phyloP scores from a whole-genome alignment of 352 stramenopile genomes.

The Phytopythium sindhum region DNA sequence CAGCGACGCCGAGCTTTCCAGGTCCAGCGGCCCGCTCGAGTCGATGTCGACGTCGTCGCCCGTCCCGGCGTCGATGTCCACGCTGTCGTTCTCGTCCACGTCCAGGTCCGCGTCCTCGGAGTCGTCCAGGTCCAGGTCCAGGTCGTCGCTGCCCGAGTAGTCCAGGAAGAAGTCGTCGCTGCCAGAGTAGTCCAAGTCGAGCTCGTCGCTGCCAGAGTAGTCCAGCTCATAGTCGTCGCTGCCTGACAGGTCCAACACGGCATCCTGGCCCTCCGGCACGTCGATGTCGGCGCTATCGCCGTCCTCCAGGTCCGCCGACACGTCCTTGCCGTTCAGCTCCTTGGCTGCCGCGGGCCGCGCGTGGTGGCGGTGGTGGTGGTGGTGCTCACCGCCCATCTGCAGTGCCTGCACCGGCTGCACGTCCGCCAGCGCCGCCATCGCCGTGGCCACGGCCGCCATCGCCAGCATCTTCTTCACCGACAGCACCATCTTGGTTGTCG shows the following conservation, averaged over 20 bases:
- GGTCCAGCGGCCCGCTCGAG: slow-evolving; percentile 16
- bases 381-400: slow-evolving; percentile 27
- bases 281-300: slow-evolving; percentile 23
- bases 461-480: slow-evolving; percentile 34
- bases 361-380: slow-evolving; percentile 27
- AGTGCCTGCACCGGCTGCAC: slow-evolving; percentile 16
- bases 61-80: slow-evolving; percentile 26
- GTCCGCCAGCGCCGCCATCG: slow-evolving; percentile 19
- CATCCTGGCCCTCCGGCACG: slow-evolving; percentile 14
- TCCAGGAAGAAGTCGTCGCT: slow-evolving; percentile 18
- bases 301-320: slow-evolving; percentile 12
- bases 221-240: slow-evolving; percentile 17
- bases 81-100: slow-evolving; percentile 18
- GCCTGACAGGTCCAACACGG: slow-evolving; percentile 18
- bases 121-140: slow-evolving; percentile 23
- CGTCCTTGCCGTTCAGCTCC: slow-evolving; percentile 8
- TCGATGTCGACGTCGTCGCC: slow-evolving; percentile 24
- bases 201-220: slow-evolving; percentile 15
- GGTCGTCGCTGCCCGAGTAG: slow-evolving; percentile 16
- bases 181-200: slow-evolving; percentile 18
- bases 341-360: neutral
- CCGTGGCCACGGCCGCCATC: slow-evolving; percentile 25
- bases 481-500: slow-evolving; percentile 24
- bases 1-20: slow-evolving; percentile 24
- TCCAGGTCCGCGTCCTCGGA: slow-evolving; percentile 23